phyloP scores from a whole-genome alignment of 352 stramenopile species.

The Phytopythium chamaehyphon region DNA sequence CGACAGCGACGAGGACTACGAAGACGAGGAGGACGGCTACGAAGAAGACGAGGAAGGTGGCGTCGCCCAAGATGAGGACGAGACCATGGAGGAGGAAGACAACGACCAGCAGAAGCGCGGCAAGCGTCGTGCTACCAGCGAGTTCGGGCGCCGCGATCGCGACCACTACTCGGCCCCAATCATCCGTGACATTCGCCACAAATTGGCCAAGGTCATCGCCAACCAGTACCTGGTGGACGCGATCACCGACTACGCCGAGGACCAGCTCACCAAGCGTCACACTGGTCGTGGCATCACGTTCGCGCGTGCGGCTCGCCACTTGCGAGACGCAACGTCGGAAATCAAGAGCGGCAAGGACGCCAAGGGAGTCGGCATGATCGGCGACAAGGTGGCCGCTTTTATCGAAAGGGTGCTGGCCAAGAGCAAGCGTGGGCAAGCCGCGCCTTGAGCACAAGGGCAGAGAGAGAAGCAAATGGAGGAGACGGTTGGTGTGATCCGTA shows the following conservation, averaged over 20 bases:
- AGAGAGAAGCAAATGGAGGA: too few species aligned
- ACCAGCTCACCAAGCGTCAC: conserved; percentile 44
- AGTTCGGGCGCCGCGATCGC: conserved; percentile 11
- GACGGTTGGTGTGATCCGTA: neutral
- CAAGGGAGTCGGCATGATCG: conserved; percentile 51
- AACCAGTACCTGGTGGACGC: conserved; percentile 70
- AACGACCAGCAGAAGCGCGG: neutral
- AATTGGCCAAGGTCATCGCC: conserved; percentile 26
- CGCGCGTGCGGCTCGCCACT: conserved; percentile 50
- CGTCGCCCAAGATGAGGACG: conserved; percentile 11
- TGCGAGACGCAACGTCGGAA: conserved; percentile 37
- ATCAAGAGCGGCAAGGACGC: conserved; percentile 48
- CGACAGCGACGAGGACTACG: conserved; percentile 60
- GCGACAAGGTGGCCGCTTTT: conserved; percentile 56
- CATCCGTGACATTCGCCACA: conserved; percentile 40
- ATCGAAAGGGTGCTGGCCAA: conserved; percentile 40
- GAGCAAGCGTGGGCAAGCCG: neutral
- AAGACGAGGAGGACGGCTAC: conserved; percentile 50
- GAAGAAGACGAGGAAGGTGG: conserved; percentile 21
- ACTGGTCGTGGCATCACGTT: conserved; percentile 62
- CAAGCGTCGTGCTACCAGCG: neutral
- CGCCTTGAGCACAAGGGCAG: neutral
- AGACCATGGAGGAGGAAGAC: conserved; percentile 8
- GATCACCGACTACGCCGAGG: conserved; percentile 51
- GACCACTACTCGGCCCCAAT: conserved; percentile 33